phyloP scores from a whole-genome alignment of 768 basidiomycete genomes.

The Rhodotorula sphaerocarpa region DNA sequence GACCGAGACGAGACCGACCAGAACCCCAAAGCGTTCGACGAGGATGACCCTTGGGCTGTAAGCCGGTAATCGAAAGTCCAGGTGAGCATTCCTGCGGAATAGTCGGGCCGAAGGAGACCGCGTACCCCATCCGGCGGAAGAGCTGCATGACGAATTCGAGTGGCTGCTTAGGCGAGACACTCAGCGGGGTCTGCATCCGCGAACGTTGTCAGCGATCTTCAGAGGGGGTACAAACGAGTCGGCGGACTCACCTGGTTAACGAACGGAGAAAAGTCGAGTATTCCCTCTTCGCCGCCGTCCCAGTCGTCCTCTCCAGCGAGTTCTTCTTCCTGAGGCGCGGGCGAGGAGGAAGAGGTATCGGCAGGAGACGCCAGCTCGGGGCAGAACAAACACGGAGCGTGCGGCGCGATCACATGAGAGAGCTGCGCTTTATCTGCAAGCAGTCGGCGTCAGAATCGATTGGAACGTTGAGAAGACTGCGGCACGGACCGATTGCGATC shows the following conservation, averaged over 20 bases:
- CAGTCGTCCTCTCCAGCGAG: conserved; percentile 6
- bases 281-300: conserved; percentile 37
- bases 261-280: conserved; percentile 62
- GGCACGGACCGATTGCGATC: conserved; percentile 64
- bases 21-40: conserved; percentile 72
- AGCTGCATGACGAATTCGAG: conserved; percentile 95
- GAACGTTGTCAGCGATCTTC: not conserved
- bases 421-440: conserved; percentile 60
- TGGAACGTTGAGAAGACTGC: conserved; percentile 13
- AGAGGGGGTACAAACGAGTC: too few species aligned
- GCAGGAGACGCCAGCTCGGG: conserved; percentile 49
- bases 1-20: conserved; percentile 82
- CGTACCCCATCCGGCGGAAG: conserved; percentile 95
- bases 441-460: not conserved
- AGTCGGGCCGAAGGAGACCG: conserved; percentile 25
- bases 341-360: not conserved
- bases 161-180: conserved; percentile 81
- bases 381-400: conserved; percentile 65
- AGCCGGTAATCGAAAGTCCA: too few species aligned
- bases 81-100: not conserved
- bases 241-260: conserved; percentile 72
- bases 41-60: conserved; percentile 75
- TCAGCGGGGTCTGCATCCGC: conserved; percentile 69
- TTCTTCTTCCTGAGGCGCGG: not conserved
- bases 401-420: conserved; percentile 54